Evolutionary conservation across 148 eudicot species (phyloP), one percentile per base, ranked within the genome.

Genomic region (Limonium bicolor): DNA sequence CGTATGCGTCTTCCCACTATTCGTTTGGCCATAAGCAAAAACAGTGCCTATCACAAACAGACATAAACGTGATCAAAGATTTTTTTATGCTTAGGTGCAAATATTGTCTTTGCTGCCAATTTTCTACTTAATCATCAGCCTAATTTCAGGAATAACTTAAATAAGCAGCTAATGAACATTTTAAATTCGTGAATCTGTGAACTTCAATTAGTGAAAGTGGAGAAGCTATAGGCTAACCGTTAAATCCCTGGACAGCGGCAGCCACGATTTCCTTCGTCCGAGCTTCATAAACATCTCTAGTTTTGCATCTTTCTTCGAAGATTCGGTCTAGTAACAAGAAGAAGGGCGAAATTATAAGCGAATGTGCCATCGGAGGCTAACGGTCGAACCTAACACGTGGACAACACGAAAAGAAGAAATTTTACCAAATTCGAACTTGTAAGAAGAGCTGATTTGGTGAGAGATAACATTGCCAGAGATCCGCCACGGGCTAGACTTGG

Each of bases 1-100:
- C 0, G 97, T 90, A 66, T 90, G 93, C 20, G 97, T 90, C 50
- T 90, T 90, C 3, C 97, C 97, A 68, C 97, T 90, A 38, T 79
- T 90, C 2, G 97, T 84, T 60, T 90, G 97, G 27, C 97, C 97
- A 65, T 90, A 90, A 42, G 97, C 97, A 48, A 90, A 90, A 18
- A 90, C 97, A 60, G 97, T 90, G 18, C 97, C 97, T 90, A 57
- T 4, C 46, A 62, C 10, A 58, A 33, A 52, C 32, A 17, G 53
- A 49, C 20, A 31, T 9, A 26, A 7, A n/a, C n/a, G n/a, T n/a
- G n/a, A n/a, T n/a, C n/a, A n/a, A n/a, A n/a, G n/a, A n/a, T n/a
- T n/a, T n/a, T n/a, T n/a, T n/a, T n/a, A n/a, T n/a, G n/a, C n/a
- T n/a, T n/a, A n/a, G n/a, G n/a, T n/a, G n/a, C n/a, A n/a, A n/a